These are phyloP conservation scores for Xenoacremonium recifei DNA, from an alignment of 2,329 filamentous ascomycete genomes.

Conservation along the genomic window DNA sequence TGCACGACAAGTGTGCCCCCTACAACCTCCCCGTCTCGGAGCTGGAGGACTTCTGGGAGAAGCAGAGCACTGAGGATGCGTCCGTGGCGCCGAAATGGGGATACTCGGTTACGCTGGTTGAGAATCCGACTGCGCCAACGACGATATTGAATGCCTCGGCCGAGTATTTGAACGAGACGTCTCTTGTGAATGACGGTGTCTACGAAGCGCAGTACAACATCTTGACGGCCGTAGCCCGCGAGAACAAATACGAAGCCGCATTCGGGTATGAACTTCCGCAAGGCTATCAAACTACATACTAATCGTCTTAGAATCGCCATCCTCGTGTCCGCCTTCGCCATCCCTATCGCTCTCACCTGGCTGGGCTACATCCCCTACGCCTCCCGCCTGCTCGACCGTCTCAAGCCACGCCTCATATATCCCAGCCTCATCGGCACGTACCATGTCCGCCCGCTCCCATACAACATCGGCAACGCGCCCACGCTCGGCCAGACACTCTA, in stretches of 20 bases:
- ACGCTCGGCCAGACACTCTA: constrained; percentile 41
- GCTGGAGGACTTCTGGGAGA: constrained; percentile 7
- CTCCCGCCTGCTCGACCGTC: constrained; percentile 2
- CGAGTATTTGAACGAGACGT: background rate
- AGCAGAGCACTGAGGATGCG: constrained; percentile 2
- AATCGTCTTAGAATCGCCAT: background rate
- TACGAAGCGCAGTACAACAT: constrained; percentile 2
- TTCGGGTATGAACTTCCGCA: background rate
- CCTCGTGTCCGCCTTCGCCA: background rate
- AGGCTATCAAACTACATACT: background rate
- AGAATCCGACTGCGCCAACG: constrained; percentile 4
- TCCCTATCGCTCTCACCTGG: background rate
- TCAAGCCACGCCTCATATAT: constrained; percentile 18
- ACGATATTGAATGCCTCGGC: constrained; percentile 1
- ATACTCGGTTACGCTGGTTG: too few species aligned
- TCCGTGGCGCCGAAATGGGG: constrained; percentile 2
- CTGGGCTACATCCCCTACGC: constrained; percentile 9
- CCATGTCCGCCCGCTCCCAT: constrained; percentile 13
- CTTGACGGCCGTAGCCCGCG: background rate
- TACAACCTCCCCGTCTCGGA: background rate
- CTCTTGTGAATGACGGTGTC: background rate
- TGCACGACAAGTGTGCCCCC: constrained; percentile 4
- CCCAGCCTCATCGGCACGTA: constrained; percentile 14
- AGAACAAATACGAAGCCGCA: background rate
- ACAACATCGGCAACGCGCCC: constrained; percentile 26